Conservation (phyloP, 2,329 filamentous ascomycete species). For the Colletotrichum lindemuthianum region DNA sequence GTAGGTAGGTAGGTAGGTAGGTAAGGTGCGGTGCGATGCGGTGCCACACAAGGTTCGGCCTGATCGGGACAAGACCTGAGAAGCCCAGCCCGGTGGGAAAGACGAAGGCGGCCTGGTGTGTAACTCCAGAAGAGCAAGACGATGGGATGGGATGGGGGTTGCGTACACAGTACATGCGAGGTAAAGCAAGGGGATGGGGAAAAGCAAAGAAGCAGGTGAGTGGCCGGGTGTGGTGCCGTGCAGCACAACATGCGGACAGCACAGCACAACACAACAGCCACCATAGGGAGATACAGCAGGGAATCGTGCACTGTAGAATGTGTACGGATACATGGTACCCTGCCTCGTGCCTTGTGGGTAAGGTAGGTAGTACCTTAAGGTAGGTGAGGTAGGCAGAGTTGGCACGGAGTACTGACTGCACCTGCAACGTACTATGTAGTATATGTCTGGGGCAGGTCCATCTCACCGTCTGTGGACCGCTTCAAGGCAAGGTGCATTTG, state of each 20-base stretch:
- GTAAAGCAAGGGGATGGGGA: background rate
- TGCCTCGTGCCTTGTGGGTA: background rate
- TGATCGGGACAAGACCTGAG: slow-evolving; percentile 20
- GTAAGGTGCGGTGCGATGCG: slow-evolving; percentile 1
- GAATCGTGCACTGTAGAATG: too few species aligned
- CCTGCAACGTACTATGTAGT: too few species aligned
- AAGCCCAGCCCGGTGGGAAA: slow-evolving; percentile 31
- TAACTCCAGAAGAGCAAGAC: background rate
- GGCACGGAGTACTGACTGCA: too few species aligned
- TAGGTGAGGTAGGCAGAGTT: too few species aligned
- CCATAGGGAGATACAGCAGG: too few species aligned
- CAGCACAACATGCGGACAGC: background rate
- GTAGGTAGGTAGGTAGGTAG: too few species aligned
- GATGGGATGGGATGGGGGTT: too few species aligned
- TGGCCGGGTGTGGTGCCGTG: background rate
- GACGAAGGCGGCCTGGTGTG: slow-evolving; percentile 6
- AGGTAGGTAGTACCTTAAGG: too few species aligned
- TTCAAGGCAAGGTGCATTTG: background rate
- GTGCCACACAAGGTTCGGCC: slow-evolving; percentile 31
- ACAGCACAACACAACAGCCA: too few species aligned
- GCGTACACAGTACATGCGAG: background rate
- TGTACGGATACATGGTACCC: background rate
- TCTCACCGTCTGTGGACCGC: too few species aligned
- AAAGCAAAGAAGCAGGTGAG: background rate
- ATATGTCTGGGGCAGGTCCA: too few species aligned